phyloP scores from a whole-genome alignment of 2,329 filamentous ascomycete species.

The Beauveria medogensis region DNA sequence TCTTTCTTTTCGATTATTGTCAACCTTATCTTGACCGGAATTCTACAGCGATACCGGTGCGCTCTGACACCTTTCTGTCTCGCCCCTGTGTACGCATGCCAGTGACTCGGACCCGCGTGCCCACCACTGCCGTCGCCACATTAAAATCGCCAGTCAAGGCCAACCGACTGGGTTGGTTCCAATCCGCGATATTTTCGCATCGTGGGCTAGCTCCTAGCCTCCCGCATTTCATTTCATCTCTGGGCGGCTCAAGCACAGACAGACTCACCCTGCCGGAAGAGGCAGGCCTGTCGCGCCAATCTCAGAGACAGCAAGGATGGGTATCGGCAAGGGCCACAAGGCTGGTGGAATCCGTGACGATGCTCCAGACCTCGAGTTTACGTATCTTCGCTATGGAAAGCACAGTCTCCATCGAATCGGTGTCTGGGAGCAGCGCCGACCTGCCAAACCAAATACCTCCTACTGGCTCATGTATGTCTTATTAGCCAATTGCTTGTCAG shows the following conservation, averaged over 20 bases:
- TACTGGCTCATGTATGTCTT: slow-evolving; percentile 31
- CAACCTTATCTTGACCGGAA: no score
- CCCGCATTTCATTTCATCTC: background rate
- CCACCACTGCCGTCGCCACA: slow-evolving; percentile 4
- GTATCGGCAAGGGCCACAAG: slow-evolving; percentile 9
- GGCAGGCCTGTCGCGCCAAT: background rate
- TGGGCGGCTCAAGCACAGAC: background rate
- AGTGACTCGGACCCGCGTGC: slow-evolving; percentile 1
- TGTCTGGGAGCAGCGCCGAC: slow-evolving; percentile 32
- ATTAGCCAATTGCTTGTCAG: background rate
- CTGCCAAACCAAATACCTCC: slow-evolving; percentile 14
- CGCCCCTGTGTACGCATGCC: background rate
- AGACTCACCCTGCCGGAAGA: background rate
- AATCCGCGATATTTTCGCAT: background rate
- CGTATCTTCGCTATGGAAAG: slow-evolving; percentile 29
- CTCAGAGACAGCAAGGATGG: background rate
- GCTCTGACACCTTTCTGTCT: background rate
- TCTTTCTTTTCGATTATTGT: background rate
- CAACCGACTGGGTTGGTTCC: background rate
- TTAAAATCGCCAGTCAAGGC: background rate
- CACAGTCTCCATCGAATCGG: slow-evolving; percentile 37
- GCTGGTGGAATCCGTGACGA: slow-evolving; percentile 6
- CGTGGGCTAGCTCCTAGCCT: background rate
- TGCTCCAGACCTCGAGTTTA: slow-evolving; percentile 18
- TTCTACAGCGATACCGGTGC: background rate